Evolutionary conservation across 345 rosid genomes (phyloP), one percentile per base, ranked within the genome.

Genomic region (Salix caprea): DNA sequence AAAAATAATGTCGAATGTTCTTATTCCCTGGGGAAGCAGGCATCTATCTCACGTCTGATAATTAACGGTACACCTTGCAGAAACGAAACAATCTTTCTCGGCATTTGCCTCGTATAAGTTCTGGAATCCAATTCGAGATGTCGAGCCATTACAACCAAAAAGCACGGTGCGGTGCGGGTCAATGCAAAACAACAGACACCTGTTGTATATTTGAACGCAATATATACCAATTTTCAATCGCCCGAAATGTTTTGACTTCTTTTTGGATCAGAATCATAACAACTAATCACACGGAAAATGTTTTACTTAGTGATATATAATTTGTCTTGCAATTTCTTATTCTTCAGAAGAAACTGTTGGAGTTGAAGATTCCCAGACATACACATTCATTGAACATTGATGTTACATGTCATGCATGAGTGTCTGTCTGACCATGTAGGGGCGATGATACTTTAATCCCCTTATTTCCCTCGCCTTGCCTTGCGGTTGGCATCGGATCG

Each of bases 11-110:
- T 60, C 10, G 37, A 60, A 11, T 60, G 36, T 60, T 39, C 50
- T 40, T 73, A 60, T 73, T 73, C 76, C 58, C 69, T 62, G 14
- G 65, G 13, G 24, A 24, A 26, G 7, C 39, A 73, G 76, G 76
- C 48, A 71, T 52, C 54, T 42, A 42, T 42, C 46, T 42, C 46
- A 42, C 46, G 46, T 42, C 46, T 42, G 46, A 42, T 42, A 42
- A 42, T 42, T 42, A 11, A 11, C 10, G 46, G 46, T 10, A 12
- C 46, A 9, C 46, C 46, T 10, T 42, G 3, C 46, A 12, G 14
- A 46, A 46, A 46, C 52, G 52, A 36, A n/a, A 36, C 40, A 16
- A 21, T 0, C 70, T n/a, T 39, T 34, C 37, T 50, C 1, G 32
- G 60, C 23, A 7, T 21, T 36, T 56, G 44, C 44, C 12, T 34